Base-by-base conservation (phyloP, 2,329 filamentous ascomycete genomes). In the Escovopsis sp. region DNA sequence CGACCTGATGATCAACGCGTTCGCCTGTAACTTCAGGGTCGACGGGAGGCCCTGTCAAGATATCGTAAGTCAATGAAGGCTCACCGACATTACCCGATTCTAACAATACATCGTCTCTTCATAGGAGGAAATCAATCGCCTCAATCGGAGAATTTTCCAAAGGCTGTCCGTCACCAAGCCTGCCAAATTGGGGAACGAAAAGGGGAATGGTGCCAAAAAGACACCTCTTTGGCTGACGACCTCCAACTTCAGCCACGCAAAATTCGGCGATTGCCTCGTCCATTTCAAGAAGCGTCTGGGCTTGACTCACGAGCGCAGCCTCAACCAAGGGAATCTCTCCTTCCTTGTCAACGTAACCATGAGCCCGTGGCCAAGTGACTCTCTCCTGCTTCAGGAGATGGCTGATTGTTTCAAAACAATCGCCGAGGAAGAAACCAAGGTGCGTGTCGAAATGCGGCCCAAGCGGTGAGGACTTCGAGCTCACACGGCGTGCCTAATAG, bases 271-370 rank as follows among this genome's bases (percentile, higher is more conserved):
- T 3, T 69, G 66, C 41, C 59, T 59, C 9, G 39, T 53, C 1
- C 56, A 59, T 10, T 70, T 66, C 50, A 66, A 67, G 54, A 51
- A 54, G 33, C 54, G 66, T 9, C 59, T 70, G 19, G 59, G 59
- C 0, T 52, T 68, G 0, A 42, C 54, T 0, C 43, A 47, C 5
- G 28, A 32, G 28, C 28, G 8, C 8, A 32, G 28, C 28, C 28
- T 32, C 28, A 59, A 55, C 15, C 38, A 53, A 0, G 55, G 63
- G 10, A 60, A 63, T 38, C 49, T 70, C 2, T 63, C 67, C 46
- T 66, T 69, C 1, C 40, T 70, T 8, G 57, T 65, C 8, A 70
- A 69, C 26, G 67, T 70, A 0, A 63, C 67, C 32, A 70, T 70
- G 67, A 65, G 60, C 5, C 64, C 65, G 1, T 68, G 63, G 37